These are phyloP conservation scores for Hibiscus mutabilis DNA, from an alignment of 345 rosid species.

Conservation along the genomic window DNA sequence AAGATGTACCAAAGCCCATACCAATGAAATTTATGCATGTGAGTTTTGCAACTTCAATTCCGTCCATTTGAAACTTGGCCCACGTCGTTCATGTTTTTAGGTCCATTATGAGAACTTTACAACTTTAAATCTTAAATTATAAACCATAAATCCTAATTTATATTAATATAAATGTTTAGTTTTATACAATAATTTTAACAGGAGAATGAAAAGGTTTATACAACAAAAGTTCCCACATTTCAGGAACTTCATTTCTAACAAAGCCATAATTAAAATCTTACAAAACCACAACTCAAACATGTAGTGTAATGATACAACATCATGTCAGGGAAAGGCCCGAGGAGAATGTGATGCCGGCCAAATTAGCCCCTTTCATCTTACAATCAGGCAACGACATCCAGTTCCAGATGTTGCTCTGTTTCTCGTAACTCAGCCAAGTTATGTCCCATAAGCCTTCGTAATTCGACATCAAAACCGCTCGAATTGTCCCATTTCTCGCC, in stretches of 20 bases:
- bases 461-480: slow-evolving; percentile 51
- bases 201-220: not conserved
- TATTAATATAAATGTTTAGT: no score
- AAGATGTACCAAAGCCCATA: no score
- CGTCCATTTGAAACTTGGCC: no score
- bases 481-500: slow-evolving; percentile 35
- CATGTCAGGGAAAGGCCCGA: slow-evolving; percentile 39
- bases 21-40: no score
- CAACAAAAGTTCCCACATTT: not conserved
- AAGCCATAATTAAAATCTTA: not conserved
- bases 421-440: slow-evolving; percentile 47
- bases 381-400: slow-evolving; percentile 46
- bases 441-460: slow-evolving; percentile 55
- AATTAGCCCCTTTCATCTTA: slow-evolving; percentile 54
- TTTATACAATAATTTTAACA: no score
- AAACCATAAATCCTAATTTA: no score
- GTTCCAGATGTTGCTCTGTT: slow-evolving; percentile 27
- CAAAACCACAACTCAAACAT: not conserved
- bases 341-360: slow-evolving; percentile 71
- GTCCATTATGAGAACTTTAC: no score
- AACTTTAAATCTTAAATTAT: no score
- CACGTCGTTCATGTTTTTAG: no score
- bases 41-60: no score
- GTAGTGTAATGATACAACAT: not conserved
- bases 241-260: not conserved